Evolutionary conservation across 371 early-diverging fungal species (phyloP), one percentile per base, ranked within the genome.

Genomic region (Batrachochytrium dendrobatidis): DNA sequence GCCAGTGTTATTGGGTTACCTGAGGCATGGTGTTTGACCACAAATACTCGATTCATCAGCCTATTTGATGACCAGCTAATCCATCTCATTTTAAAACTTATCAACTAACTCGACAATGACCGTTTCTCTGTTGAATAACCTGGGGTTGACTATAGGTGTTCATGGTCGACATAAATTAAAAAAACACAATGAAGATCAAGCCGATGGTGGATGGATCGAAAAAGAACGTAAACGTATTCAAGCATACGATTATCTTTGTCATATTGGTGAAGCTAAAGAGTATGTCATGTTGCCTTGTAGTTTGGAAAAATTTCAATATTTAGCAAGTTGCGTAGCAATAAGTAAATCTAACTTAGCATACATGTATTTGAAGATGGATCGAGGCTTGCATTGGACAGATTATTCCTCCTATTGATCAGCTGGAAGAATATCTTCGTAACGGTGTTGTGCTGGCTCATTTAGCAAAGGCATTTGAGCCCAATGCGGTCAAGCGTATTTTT

Each of bases 211-310:
- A 8, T 95, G 95, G 92, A 91, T 99, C 87, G 99, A 99, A 68
- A 76, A 81, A 29, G 90, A 95, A 73, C 83, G 99, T 58, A 82
- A 84, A 43, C 90, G 92, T 49, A 72, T 98, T 39, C 88, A 89
- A 53, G 95, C 97, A 1, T 99, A 99, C 72, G 99, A 99, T 72
- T 99, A 99, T 65, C 81, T 99, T 10, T 99, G 99, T 65, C 97
- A 96, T 59, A 88, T 99, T 55, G 95, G 94, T 58, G 99, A 99
- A 81, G 99, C 99, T 3, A 96, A 96, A 82, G 92, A 97, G 87
- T 98, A 85, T 70, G 82, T 64, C 45, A 33, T 20, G 2, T 3
- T 7, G 3, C 10, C n/a, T 32, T 48, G 52, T 10, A 24, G 59
- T n/a, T 2, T 25, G 0, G 20, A n/a, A 60, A 22, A 20, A 59